Conservation (phyloP, 306 rosid species). For the Fragaria ananassa region DNA sequence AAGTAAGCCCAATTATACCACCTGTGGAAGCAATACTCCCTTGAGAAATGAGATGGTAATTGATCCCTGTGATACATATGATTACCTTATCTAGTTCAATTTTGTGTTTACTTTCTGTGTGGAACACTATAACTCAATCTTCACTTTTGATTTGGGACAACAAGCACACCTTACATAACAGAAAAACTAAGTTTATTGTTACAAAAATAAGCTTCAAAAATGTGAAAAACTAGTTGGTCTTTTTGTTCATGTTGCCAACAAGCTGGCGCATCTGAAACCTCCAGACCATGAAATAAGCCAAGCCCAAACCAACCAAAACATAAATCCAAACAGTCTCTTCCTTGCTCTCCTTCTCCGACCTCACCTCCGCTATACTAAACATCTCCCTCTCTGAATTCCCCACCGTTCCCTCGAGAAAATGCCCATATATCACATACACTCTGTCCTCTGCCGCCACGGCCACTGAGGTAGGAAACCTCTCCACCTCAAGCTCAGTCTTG, state of each 20-base stretch:
- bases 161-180: not conserved
- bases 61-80: not conserved
- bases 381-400: constrained; percentile 47
- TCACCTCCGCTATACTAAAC: constrained; percentile 59
- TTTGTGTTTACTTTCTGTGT: not conserved
- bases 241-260: constrained; percentile 47
- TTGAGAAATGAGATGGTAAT: constrained; percentile 6
- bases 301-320: constrained; percentile 59
- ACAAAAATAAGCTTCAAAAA: not conserved
- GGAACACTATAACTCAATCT: not conserved
- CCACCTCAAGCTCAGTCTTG: constrained; percentile 51
- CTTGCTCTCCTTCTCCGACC: constrained; percentile 43
- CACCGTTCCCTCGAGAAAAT: constrained; percentile 39
- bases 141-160: not conserved
- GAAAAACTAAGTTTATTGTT: not conserved
- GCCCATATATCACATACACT: constrained; percentile 62
- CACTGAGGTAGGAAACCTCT: constrained; percentile 60
- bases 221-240: constrained; percentile 36
- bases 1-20: not conserved
- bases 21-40: constrained; percentile 22
- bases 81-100: not conserved
- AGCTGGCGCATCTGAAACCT: constrained; percentile 73
- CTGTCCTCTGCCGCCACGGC: constrained; percentile 43
- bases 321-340: constrained; percentile 57
- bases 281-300: constrained; percentile 71